These are phyloP conservation scores for Ottelia alismoides DNA, from an alignment of 106 monocot genomes.

Conservation along the genomic window DNA sequence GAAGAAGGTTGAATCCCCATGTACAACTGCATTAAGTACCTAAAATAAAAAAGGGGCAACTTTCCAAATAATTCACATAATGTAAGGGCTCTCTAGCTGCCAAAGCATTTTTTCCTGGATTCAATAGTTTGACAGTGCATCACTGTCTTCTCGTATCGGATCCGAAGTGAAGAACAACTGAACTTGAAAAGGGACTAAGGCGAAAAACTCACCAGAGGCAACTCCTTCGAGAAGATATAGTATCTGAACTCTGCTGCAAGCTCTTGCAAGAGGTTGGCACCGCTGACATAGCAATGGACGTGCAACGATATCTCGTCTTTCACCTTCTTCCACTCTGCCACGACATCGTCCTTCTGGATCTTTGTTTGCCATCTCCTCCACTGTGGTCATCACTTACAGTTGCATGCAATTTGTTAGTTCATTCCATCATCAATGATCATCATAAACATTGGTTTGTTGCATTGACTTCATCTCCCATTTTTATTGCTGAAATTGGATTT, in stretches of 20 bases:
- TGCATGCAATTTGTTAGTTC: not conserved
- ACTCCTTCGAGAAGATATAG: slow-evolving; percentile 83
- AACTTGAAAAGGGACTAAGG: not conserved
- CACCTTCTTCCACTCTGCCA: slow-evolving; percentile 84
- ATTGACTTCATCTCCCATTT: too few relatives aligned
- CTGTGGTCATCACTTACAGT: slow-evolving; percentile 22
- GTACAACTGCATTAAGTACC: slow-evolving; percentile 81
- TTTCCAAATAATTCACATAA: not conserved
- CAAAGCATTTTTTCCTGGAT: not conserved
- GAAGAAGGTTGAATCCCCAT: slow-evolving; percentile 72
- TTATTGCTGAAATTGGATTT: not conserved
- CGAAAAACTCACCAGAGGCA: slow-evolving; percentile 54
- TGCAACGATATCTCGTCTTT: slow-evolving; percentile 66
- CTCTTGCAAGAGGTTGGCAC: slow-evolving; percentile 60
- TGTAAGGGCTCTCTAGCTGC: not conserved
- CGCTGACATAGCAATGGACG: slow-evolving; percentile 91
- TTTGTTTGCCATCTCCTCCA: slow-evolving; percentile 54
- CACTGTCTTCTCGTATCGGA: not conserved
- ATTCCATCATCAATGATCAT: too few relatives aligned
- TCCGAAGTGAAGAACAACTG: not conserved
- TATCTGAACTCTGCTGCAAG: slow-evolving; percentile 79
- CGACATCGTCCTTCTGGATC: slow-evolving; percentile 68
- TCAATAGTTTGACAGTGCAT: slow-evolving; percentile 1
- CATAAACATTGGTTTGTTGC: too few relatives aligned
- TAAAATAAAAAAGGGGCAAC: slow-evolving; percentile 2